A percentile compares a stretch with the other conserved stretches of the same genome.
These are phyloP conservation scores for Colletotrichum australisinense DNA, from an alignment of 2,329 filamentous ascomycete genomes.

Conservation along the genomic window DNA sequence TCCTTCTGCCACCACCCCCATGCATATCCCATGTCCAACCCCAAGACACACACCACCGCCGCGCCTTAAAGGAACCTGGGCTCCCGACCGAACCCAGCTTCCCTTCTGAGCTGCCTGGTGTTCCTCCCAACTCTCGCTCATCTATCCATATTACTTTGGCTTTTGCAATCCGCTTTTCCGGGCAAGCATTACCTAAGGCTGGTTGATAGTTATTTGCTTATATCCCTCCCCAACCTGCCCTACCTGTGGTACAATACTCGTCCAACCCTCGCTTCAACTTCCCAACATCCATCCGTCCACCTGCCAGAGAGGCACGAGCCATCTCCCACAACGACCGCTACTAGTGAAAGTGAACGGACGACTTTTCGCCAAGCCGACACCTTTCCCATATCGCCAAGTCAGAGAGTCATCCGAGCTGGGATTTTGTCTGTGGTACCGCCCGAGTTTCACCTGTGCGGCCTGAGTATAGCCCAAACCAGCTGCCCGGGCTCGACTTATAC, in stretches of 20 bases:
- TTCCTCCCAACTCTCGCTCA: conserved; percentile 19
- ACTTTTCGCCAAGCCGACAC: conserved; percentile 11
- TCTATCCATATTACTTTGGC: conserved; percentile 9
- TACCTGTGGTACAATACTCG: neutral
- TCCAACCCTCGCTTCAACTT: conserved; percentile 1
- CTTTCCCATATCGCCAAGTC: neutral
- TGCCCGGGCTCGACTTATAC: conserved; percentile 30
- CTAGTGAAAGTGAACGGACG: conserved; percentile 30
- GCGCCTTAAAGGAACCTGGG: conserved; percentile 35
- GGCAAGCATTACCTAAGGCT: conserved; percentile 10
- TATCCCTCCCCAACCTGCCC: conserved; percentile 3
- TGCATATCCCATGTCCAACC: conserved; percentile 29
- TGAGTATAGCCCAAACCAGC: conserved; percentile 19
- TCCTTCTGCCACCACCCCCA: conserved; percentile 20
- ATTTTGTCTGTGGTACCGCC: conserved; percentile 26
- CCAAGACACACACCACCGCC: conserved; percentile 28
- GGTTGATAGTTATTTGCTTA: conserved; percentile 14
- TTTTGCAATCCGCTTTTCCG: neutral
- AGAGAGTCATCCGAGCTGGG: conserved; percentile 15
- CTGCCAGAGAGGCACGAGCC: conserved; percentile 31
- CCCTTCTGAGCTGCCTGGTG: conserved; percentile 11
- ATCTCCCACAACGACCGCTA: conserved; percentile 13
- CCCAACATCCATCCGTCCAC: conserved; percentile 10
- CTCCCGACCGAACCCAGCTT: conserved; percentile 35
- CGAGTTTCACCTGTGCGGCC: conserved; percentile 31